Conservation (phyloP, 352 stramenopile genomes). For the Pythium brachiatum region DNA sequence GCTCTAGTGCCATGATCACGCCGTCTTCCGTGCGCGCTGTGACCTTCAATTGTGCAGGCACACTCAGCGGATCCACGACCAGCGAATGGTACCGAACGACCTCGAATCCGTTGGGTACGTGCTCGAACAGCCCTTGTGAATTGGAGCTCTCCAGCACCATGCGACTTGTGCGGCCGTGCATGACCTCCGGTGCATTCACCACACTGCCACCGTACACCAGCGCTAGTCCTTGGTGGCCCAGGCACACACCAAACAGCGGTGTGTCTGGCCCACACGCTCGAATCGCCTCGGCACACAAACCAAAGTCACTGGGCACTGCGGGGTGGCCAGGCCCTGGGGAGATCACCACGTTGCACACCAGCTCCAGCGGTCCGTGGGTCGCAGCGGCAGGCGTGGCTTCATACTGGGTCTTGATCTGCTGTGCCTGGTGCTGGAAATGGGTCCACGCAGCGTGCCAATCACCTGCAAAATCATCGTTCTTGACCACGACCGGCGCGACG, state of each 20-base stretch:
- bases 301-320: constrained; percentile 72
- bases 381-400: not conserved
- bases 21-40: constrained; percentile 65
- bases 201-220: constrained; percentile 86
- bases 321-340: constrained; percentile 92
- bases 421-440: constrained; percentile 44
- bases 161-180: constrained; percentile 93
- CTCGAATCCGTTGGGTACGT: constrained; percentile 70
- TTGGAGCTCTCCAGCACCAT: constrained; percentile 34
- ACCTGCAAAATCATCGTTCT: constrained; percentile 89
- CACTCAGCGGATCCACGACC: constrained; percentile 53
- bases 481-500: constrained; percentile 84
- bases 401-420: constrained; percentile 18
- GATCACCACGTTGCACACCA: constrained; percentile 84
- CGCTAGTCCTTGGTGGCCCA: constrained; percentile 96
- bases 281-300: constrained; percentile 85
- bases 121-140: constrained; percentile 49
- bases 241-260: constrained; percentile 95
- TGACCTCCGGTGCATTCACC: constrained; percentile 78
- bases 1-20: constrained; percentile 89
- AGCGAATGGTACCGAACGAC: constrained; percentile 98
- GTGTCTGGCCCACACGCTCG: constrained; percentile 33
- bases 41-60: constrained; percentile 49
- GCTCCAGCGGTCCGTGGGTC: constrained; percentile 1
- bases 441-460: constrained; percentile 61